Evolutionary conservation across 1,284 basidiomycete species (phyloP), one percentile per base, ranked within the genome.

Genomic region (Austropuccinia psidii): DNA sequence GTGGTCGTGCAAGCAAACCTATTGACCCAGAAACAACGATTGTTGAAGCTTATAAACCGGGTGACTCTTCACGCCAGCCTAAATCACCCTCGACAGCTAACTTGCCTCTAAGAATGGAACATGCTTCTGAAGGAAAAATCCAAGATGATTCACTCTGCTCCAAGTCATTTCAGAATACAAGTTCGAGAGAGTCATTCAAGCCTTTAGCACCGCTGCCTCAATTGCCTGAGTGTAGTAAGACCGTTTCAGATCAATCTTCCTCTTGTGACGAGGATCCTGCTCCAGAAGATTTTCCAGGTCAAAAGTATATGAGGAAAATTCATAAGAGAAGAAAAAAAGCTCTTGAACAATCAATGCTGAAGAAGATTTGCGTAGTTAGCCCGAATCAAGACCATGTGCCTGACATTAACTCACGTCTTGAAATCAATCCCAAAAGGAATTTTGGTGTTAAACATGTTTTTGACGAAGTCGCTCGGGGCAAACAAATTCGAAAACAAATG

Each of bases 391-490:
- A 45, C 41, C 11, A 61, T 39, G 7, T 61, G 21, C 50, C 15
- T 13, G 15, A 4, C 3, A 54, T 15, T n/a, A n/a, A n/a, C n/a
- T 60, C 41, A 61, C 15, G 8, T 37, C 68, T 76, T 78, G 85
- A 86, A 76, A 88, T 93, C 67, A 84, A 90, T 77, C 85, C 86
- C 0, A 81, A 82, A 9, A 82, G 81, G 27, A 93, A 94, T 79
- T 83, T 84, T 1, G 90, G 90, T 0, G 75, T 87, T 6, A 82
- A 82, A 50, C 88, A 86, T 78, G 86, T 87, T 77, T 94, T 85
- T 78, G 87, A 92, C 65, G 86, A 88, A 65, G 90, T 91, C 31
- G 89, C 91, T 35, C 84, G 92, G 39, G 83, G 83, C 62, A 89
- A 85, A 78, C 84, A 86, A 17, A 85, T 86, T 55, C 83, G 93